phyloP scores from a whole-genome alignment of 345 rosid genomes.

The Orychophragmus violaceus region DNA sequence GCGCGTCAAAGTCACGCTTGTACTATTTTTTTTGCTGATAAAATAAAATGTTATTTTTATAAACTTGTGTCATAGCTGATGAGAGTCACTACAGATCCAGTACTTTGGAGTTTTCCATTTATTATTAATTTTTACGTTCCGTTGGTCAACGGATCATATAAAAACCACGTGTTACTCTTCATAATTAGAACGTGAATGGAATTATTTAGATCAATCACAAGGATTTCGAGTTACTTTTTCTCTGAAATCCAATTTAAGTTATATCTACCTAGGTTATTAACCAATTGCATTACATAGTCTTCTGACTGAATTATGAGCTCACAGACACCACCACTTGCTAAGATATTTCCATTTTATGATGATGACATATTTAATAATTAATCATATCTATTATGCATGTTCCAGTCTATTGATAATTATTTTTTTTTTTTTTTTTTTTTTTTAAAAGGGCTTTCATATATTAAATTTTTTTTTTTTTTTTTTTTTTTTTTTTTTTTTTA shows the following conservation, averaged over 20 bases:
- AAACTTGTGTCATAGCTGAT: not conserved
- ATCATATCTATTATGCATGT: conserved; percentile 2
- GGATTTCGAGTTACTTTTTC: not conserved
- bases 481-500: too few relatives aligned
- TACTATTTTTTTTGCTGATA: too few relatives aligned
- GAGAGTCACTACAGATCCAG: not conserved
- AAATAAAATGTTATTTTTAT: not conserved
- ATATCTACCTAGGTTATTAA: not conserved
- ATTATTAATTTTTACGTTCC: conserved; percentile 2
- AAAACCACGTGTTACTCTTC: conserved; percentile 10
- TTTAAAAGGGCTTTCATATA: too few relatives aligned
- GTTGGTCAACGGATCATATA: not conserved
- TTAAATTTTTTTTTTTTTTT: too few relatives aligned
- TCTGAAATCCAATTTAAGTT: not conserved
- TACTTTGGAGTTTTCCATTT: not conserved
- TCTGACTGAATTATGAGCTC: conserved; percentile 6
- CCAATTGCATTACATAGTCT: not conserved
- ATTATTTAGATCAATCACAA: conserved; percentile 13
- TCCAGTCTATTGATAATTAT: not conserved
- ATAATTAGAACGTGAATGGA: conserved; percentile 9
- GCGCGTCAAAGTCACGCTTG: too few relatives aligned
- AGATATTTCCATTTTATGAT: not conserved
- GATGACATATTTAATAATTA: not conserved
- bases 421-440: too few relatives aligned
- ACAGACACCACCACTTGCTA: conserved; percentile 17